Evolutionary conservation across 345 rosid species (phyloP), one percentile per base, ranked within the genome.

Genomic region (Acer campestre): DNA sequence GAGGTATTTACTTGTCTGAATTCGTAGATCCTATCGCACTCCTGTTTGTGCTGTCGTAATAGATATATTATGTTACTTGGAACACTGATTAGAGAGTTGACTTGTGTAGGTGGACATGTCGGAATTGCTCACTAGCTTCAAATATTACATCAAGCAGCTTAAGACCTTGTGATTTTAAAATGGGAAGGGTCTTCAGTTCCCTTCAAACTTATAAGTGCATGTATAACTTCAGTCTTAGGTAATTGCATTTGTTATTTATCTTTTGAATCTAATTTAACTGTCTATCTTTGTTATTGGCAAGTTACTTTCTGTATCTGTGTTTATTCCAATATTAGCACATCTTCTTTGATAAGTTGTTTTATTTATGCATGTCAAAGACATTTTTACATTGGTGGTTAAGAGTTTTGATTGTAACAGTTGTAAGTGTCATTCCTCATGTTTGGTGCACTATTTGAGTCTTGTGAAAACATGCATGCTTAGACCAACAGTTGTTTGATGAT

Each of bases 101-200:
- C 68, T 68, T 80, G 68, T 81, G 69, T 73, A 93, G 99, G 85
- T 95, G 97, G 97, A 89, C 85, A 11, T 95, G 99, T 79, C 91
- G 94, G 63, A 89, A 82, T 82, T 93, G 90, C 85, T 56, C 74
- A 12, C 4, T 90, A 72, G 81, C 81, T 56, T 87, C 97, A 73
- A 95, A 84, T 79, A 88, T 93, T 64, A 89, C 92, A 4, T 88
- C 97, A 75, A 91, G 87, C 81, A 88, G 84, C 78, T 81, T 92
- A 70, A 81, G 92, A 51, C 98, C 96, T 77, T 92, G 99, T 90
- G 98, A 95, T 84, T 89, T 95, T 78, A 95, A 90, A 84, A 83
- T 87, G 85, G 98, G 98, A 76, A 90, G 70, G 78, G 98, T 92
- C 44, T 82, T 93, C 46, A 88, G 71, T 85, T 89, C 94, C 70